A percentile compares a stretch with the other conserved stretches of the same genome.
Conservation (phyloP, 371 early-diverging fungal species). For the Mucor ambiguus region DNA sequence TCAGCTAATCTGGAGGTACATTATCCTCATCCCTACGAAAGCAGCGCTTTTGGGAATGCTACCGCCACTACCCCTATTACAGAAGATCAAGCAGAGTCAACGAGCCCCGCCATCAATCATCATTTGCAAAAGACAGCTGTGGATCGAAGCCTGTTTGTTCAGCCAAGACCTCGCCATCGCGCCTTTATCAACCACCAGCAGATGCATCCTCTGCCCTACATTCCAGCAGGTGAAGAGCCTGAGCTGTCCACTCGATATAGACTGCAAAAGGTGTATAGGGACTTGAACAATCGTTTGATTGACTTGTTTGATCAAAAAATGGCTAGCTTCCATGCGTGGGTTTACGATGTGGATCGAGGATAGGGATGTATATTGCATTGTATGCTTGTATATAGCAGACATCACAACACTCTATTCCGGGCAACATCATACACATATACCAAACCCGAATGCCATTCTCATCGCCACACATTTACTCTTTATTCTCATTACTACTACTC, state of each 20-base stretch:
- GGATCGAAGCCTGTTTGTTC: neutral
- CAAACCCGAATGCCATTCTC: neutral
- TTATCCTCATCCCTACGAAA: neutral
- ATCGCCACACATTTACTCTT: neutral
- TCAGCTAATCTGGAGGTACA: neutral
- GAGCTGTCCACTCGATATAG: constrained; percentile 52
- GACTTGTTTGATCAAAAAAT: constrained; percentile 49
- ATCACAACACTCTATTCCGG: neutral
- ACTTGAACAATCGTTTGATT: constrained; percentile 45
- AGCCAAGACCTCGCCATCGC: constrained; percentile 16
- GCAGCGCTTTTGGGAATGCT: neutral
- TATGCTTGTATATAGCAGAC: neutral
- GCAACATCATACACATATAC: neutral
- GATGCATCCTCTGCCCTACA: neutral
- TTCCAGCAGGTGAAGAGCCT: constrained; percentile 11
- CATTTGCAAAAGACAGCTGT: neutral
- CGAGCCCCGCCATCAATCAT: neutral
- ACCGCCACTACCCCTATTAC: neutral
- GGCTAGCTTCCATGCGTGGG: constrained; percentile 49
- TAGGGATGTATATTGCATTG: neutral
- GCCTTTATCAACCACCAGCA: constrained; percentile 9
- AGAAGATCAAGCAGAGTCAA: neutral
- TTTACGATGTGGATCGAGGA: constrained; percentile 52
- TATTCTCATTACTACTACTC: neutral
- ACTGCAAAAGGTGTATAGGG: constrained; percentile 52